Evolutionary conservation across 495 filamentous ascomycete genomes (phyloP).

Genomic region (Aspergillus kassunensis): DNA sequence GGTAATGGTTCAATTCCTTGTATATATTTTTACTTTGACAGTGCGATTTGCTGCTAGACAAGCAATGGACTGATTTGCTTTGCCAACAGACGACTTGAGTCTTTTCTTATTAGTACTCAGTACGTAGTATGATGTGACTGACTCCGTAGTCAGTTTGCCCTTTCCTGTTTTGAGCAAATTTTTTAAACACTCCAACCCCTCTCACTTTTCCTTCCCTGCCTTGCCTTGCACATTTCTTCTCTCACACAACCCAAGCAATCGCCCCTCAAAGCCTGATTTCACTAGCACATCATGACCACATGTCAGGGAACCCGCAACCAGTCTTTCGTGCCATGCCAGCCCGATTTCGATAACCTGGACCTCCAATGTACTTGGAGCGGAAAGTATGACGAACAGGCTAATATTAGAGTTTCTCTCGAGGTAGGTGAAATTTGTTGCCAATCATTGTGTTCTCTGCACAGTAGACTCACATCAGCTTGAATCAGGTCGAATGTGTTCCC

Average conservation of each 20-base stretch:
- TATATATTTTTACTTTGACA: constrained; percentile 19
- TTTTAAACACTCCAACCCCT: background rate
- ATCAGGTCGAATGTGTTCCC: constrained; percentile 19
- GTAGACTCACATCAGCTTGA: background rate
- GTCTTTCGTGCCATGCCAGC: constrained; percentile 1
- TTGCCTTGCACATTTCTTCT: background rate
- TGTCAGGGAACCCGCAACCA: background rate
- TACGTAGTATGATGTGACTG: too few relatives aligned
- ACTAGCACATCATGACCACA: constrained; percentile 2
- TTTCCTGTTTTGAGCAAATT: constrained; percentile 4
- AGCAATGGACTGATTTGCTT: constrained; percentile 7
- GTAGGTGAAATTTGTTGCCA: constrained; percentile 17
- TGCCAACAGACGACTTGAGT: too few relatives aligned
- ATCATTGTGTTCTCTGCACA: background rate
- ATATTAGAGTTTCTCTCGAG: constrained; percentile 29
- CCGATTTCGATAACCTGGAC: constrained; percentile 30
- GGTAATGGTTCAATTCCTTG: constrained; percentile 14
- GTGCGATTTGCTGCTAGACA: constrained; percentile 11
- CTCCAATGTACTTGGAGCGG: constrained; percentile 34
- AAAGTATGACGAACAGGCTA: constrained; percentile 22
- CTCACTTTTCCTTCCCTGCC: background rate
- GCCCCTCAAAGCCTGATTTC: background rate
- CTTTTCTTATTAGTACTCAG: too few relatives aligned
- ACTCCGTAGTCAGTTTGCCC: background rate
- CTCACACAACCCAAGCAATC: background rate